These are phyloP conservation scores for Coemansia sp. DNA, from an alignment of 192 early-diverging fungal species.

Conservation along the genomic window DNA sequence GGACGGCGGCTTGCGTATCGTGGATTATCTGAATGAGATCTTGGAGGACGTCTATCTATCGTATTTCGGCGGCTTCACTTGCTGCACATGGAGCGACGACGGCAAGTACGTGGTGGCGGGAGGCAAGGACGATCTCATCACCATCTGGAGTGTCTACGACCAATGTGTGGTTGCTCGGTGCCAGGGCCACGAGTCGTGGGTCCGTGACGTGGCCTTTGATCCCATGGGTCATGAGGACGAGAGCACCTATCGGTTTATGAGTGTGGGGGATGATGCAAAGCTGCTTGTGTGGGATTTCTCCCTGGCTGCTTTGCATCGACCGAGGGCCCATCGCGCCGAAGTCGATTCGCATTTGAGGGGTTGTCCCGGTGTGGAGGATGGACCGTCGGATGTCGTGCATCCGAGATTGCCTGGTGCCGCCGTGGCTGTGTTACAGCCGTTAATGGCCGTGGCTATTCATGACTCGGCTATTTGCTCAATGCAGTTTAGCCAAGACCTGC, in stretches of 20 bases:
- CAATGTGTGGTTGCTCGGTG: constrained; percentile 79
- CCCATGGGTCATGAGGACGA: constrained; percentile 69
- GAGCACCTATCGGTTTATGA: constrained; percentile 81
- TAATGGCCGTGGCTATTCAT: constrained; percentile 65
- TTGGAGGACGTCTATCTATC: constrained; percentile 72
- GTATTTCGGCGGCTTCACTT: constrained; percentile 87
- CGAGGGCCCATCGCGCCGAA: constrained; percentile 47
- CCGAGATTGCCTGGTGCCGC: constrained; percentile 27
- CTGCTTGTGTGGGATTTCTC: constrained; percentile 95
- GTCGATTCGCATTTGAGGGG: constrained; percentile 17
- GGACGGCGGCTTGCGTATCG: constrained; percentile 75
- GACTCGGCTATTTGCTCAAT: constrained; percentile 61
- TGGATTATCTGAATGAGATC: constrained; percentile 70
- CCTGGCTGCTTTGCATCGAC: constrained; percentile 69
- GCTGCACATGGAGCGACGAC: constrained; percentile 89
- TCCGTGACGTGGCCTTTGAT: constrained; percentile 83
- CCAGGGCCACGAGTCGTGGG: constrained; percentile 91
- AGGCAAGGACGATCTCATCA: constrained; percentile 91
- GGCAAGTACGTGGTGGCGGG: constrained; percentile 80
- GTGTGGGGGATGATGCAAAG: constrained; percentile 85
- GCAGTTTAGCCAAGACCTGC: constrained; percentile 64
- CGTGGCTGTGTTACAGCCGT: constrained; percentile 70
- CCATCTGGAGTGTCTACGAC: constrained; percentile 82
- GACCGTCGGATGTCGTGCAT: constrained; percentile 19
- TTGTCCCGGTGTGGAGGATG: not conserved